These are phyloP conservation scores for Hypomyces rosellus DNA, from an alignment of 2,329 filamentous ascomycete species.

Conservation along the genomic window DNA sequence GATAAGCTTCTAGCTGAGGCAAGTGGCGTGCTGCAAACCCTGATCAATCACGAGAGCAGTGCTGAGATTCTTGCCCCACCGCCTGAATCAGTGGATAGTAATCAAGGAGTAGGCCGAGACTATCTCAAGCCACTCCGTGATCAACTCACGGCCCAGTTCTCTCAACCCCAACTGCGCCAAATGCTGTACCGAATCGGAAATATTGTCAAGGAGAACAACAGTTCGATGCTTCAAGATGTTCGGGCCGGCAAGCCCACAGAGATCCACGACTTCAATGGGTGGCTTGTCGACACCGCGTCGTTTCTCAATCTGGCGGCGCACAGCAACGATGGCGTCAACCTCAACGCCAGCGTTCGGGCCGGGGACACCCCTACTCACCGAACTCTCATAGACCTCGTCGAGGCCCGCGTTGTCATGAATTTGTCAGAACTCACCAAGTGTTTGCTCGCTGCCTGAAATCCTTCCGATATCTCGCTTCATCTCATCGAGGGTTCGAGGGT, in stretches of 20 bases:
- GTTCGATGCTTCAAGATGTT: slow-evolving; percentile 58
- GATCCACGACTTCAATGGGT: slow-evolving; percentile 54
- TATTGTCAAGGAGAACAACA: slow-evolving; percentile 48
- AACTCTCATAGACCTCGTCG: slow-evolving; percentile 38
- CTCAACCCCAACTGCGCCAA: slow-evolving; percentile 32
- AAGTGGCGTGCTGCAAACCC: slow-evolving; percentile 60
- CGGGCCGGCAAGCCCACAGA: slow-evolving; percentile 46
- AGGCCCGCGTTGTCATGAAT: slow-evolving; percentile 26
- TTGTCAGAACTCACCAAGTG: slow-evolving; percentile 27
- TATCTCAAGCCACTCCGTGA: not conserved
- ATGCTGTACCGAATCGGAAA: slow-evolving; percentile 42
- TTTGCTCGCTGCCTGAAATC: slow-evolving; percentile 12
- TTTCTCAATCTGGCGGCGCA: slow-evolving; percentile 26
- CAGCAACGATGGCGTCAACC: too few relatives aligned
- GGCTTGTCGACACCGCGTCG: slow-evolving; percentile 42
- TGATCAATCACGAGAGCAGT: slow-evolving; percentile 54
- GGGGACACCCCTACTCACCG: slow-evolving; percentile 32
- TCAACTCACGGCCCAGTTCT: slow-evolving; percentile 30
- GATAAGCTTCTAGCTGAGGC: slow-evolving; percentile 68
- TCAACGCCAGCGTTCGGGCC: not conserved
- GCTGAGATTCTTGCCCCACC: slow-evolving; percentile 29
- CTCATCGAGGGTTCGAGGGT: too few relatives aligned
- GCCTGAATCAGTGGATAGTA: not conserved
- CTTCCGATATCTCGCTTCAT: not conserved
- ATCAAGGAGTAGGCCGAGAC: not conserved